phyloP scores from a whole-genome alignment of 139 green algal genomes.

The Chlorella vulgaris region DNA sequence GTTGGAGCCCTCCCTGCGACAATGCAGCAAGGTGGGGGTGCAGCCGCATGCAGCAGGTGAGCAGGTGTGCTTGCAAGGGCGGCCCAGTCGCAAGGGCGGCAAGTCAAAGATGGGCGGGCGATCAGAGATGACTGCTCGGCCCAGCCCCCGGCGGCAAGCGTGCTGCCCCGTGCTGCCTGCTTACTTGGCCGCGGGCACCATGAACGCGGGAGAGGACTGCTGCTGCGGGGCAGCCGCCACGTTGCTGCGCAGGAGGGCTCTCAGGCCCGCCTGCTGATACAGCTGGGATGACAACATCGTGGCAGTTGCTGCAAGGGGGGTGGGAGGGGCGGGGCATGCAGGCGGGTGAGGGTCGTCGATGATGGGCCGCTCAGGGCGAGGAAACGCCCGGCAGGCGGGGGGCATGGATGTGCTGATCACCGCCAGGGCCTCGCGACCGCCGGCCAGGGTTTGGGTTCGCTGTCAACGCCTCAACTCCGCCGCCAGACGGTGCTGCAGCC shows the following conservation, averaged over 20 bases:
- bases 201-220: neutral
- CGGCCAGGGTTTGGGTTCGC: neutral
- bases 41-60: too few relatives aligned
- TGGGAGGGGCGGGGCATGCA: neutral
- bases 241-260: slow-evolving; percentile 37
- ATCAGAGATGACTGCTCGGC: too few relatives aligned
- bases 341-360: neutral
- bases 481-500: neutral
- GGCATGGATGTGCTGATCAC: neutral
- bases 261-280: slow-evolving; percentile 55
- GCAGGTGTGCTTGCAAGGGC: too few relatives aligned
- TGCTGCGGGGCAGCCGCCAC: neutral
- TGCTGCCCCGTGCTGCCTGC: neutral
- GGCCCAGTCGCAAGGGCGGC: too few relatives aligned
- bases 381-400: neutral
- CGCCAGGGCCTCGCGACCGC: neutral
- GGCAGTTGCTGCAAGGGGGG: neutral
- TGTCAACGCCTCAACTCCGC: neutral
- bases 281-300: slow-evolving; percentile 56
- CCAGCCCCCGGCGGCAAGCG: too few relatives aligned
- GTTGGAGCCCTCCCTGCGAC: slow-evolving; percentile 28
- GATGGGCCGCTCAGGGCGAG: neutral
- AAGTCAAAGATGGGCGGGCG: too few relatives aligned
- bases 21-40: neutral
- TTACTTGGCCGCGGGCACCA: slow-evolving; percentile 30